These are phyloP conservation scores for Russula abietina DNA, from an alignment of 768 basidiomycete species.

Conservation along the genomic window DNA sequence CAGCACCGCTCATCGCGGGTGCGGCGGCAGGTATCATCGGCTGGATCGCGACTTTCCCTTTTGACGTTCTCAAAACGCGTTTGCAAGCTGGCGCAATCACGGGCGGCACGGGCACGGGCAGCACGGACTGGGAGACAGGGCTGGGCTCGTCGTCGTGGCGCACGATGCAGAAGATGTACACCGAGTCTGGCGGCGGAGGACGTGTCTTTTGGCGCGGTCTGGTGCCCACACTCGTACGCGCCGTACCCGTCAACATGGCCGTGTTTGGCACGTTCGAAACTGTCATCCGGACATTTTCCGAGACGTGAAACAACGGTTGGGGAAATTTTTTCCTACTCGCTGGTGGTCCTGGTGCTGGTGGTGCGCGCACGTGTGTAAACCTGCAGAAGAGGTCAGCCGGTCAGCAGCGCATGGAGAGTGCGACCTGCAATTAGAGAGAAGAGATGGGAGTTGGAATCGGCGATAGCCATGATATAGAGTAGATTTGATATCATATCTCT, in stretches of 20 bases:
- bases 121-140: too few relatives aligned
- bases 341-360: too few relatives aligned
- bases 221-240: slow-evolving; percentile 73
- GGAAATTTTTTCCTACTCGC: too few relatives aligned
- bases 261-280: slow-evolving; percentile 71
- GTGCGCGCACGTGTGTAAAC: neutral
- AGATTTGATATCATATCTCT: neutral
- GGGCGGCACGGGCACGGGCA: too few relatives aligned
- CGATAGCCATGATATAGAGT: neutral
- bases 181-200: slow-evolving; percentile 41
- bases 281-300: slow-evolving; percentile 39
- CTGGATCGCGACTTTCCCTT: slow-evolving; percentile 79
- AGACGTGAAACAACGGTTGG: too few relatives aligned
- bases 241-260: slow-evolving; percentile 83
- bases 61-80: slow-evolving; percentile 47
- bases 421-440: too few relatives aligned
- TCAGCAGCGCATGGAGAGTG: too few relatives aligned
- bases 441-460: too few relatives aligned
- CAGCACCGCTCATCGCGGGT: slow-evolving; percentile 67
- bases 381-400: neutral
- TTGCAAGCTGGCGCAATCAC: slow-evolving; percentile 50
- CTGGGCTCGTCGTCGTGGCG: slow-evolving; percentile 41
- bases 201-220: slow-evolving; percentile 73
- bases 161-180: slow-evolving; percentile 54
- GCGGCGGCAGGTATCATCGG: slow-evolving; percentile 48